Conservation (phyloP, 1,284 basidiomycete species). For the Phylloporus sp. region DNA sequence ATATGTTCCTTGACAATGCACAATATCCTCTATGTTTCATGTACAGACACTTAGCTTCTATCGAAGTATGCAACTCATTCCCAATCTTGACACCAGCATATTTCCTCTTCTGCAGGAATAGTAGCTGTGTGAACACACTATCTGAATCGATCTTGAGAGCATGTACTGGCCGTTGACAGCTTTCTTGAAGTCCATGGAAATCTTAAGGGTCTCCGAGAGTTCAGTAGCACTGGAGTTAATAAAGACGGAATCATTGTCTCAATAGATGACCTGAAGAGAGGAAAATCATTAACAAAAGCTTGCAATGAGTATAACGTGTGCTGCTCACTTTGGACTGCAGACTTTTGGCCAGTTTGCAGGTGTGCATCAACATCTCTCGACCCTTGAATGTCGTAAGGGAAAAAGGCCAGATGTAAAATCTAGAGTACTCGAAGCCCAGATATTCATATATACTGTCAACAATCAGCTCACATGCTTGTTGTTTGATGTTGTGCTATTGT, state of each 20-base stretch:
- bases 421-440: conserved; percentile 95
- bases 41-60: conserved; percentile 96
- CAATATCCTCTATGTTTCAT: conserved; percentile 99
- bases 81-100: conserved; percentile 97
- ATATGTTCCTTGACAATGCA: conserved; percentile 89
- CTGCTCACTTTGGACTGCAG: conserved; percentile 81
- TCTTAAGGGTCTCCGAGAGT: conserved; percentile 87
- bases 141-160: conserved; percentile 98
- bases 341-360: conserved; percentile 90
- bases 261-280: conserved; percentile 85
- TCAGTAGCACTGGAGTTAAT: conserved; percentile 96
- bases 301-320: background rate
- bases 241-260: conserved; percentile 99
- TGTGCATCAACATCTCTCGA: conserved; percentile 95
- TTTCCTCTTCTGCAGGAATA: conserved; percentile 98
- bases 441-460: conserved; percentile 99
- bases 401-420: conserved; percentile 96
- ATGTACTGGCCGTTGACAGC: conserved; percentile 96
- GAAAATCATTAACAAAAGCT: background rate
- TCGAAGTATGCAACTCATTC: conserved; percentile 73
- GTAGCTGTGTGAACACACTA: conserved; percentile 89
- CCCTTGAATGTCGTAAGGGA: conserved; percentile 98
- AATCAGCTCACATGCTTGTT: conserved; percentile 96
- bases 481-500: conserved; percentile 92
- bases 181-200: conserved; percentile 93